These are phyloP conservation scores for Eucalyptus tenuipes DNA, from an alignment of 345 rosid species.

Conservation along the genomic window DNA sequence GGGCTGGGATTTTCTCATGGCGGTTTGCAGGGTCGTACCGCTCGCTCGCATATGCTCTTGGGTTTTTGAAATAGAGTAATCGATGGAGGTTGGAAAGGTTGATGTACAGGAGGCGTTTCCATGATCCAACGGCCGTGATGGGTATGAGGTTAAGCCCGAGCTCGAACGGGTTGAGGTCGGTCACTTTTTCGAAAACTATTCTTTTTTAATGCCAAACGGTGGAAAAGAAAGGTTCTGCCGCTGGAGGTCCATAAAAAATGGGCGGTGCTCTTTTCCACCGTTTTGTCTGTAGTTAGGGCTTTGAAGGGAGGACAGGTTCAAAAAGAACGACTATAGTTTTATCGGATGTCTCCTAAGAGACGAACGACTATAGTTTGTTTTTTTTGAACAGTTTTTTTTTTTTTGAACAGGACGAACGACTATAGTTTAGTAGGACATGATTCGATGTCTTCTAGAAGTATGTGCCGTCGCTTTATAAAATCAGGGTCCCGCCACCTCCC, in stretches of 20 bases:
- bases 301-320: background rate
- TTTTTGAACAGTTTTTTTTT: too few species aligned
- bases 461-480: background rate
- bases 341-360: too few species aligned
- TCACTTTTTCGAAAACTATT: background rate
- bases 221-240: background rate
- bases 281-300: background rate
- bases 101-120: background rate
- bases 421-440: background rate
- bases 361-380: too few species aligned
- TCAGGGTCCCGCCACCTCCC: background rate
- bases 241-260: background rate
- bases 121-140: background rate
- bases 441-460: background rate
- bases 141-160: background rate
- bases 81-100: background rate
- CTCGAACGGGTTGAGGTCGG: background rate
- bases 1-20: background rate
- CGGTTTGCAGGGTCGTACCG: background rate
- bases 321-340: background rate
- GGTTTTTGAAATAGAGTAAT: background rate
- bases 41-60: background rate
- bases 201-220: background rate
- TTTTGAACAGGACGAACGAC: background rate
- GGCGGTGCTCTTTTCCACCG: background rate